phyloP scores from a whole-genome alignment of 2,329 filamentous ascomycete species.

The Botrytis porri region DNA sequence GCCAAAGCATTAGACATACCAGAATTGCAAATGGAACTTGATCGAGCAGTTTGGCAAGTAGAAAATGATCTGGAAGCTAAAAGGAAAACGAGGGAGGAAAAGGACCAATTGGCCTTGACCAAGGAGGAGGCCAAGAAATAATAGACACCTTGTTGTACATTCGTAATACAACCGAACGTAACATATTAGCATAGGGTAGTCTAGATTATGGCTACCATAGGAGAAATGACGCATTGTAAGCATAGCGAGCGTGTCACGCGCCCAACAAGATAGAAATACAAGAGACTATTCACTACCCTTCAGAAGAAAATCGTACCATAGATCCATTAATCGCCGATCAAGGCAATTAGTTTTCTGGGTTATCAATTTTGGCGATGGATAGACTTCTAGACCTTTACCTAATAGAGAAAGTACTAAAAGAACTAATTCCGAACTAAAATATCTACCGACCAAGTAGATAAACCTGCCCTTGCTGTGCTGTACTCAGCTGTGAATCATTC shows the following conservation, averaged over 20 bases:
- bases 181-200: not conserved
- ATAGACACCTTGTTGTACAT: conserved; percentile 13
- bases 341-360: not conserved
- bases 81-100: conserved; percentile 31
- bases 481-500: conserved; percentile 10
- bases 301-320: not conserved
- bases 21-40: conserved; percentile 68
- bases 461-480: not conserved
- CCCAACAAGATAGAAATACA: conserved; percentile 2
- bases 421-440: conserved; percentile 17
- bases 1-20: conserved; percentile 64
- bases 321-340: not conserved
- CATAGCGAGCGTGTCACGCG: conserved; percentile 6
- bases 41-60: conserved; percentile 74
- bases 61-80: conserved; percentile 41
- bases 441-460: conserved; percentile 14
- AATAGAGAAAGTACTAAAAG: conserved; percentile 8
- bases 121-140: conserved; percentile 27
- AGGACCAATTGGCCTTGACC: conserved; percentile 25
- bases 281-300: conserved; percentile 2
- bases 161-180: not conserved
- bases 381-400: conserved; percentile 1
- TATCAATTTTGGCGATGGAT: not conserved
- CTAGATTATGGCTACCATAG: not conserved
- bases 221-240: conserved; percentile 15